These are phyloP conservation scores for Wilcoxina mikolae DNA, from an alignment of 495 filamentous ascomycete genomes.

Conservation along the genomic window DNA sequence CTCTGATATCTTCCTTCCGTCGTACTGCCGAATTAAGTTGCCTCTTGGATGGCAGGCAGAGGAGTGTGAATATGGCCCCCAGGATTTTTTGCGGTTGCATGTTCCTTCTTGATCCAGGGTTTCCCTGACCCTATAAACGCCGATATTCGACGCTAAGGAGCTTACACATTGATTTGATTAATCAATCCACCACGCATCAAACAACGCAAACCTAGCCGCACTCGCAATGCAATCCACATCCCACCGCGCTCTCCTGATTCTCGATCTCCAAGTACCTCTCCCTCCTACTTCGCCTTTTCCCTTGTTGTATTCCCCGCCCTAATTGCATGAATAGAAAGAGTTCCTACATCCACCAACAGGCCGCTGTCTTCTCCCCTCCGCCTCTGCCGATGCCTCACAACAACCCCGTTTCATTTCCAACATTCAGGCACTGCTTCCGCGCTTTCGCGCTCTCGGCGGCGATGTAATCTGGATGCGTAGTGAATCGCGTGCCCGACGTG, in stretches of 20 bases:
- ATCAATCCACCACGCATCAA: too few relatives aligned
- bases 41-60: too few relatives aligned
- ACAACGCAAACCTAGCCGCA: too few relatives aligned
- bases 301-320: neutral
- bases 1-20: too few relatives aligned
- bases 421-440: constrained; percentile 48
- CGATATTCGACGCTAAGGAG: too few relatives aligned
- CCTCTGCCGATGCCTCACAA: constrained; percentile 17
- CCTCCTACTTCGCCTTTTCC: neutral
- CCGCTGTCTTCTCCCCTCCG: constrained; percentile 49
- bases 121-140: too few relatives aligned
- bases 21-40: too few relatives aligned
- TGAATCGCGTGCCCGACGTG: constrained; percentile 49
- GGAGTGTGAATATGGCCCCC: too few relatives aligned
- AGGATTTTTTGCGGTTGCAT: too few relatives aligned
- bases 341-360: constrained; percentile 54
- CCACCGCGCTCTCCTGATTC: constrained; percentile 65
- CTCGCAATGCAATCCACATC: neutral
- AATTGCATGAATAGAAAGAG: constrained; percentile 43
- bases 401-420: constrained; percentile 48
- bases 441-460: constrained; percentile 56
- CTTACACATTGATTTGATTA: too few relatives aligned
- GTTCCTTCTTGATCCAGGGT: too few relatives aligned
- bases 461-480: constrained; percentile 83
- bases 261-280: constrained; percentile 52